Evolutionary conservation across 495 filamentous ascomycete genomes (phyloP), one percentile per base, ranked within the genome.

Genomic region (Talaromyces liani): DNA sequence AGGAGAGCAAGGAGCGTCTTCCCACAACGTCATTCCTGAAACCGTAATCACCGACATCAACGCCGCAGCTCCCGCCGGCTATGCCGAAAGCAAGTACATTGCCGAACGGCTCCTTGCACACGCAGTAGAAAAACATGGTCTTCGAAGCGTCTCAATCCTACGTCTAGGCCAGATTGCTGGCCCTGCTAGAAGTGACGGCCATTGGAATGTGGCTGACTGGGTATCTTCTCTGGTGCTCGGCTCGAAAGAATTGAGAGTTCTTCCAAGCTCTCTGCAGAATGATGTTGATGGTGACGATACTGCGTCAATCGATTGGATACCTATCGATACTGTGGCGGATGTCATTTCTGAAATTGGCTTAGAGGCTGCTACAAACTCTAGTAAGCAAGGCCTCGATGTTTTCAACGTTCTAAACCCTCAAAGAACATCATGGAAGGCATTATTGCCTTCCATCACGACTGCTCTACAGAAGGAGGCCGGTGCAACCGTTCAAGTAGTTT

Each of bases 161-260:
- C 79, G 86, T 0, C 78, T 86, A 1, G 85, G 86, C 0, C 85
- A 88, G 66, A 80, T 88, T 58, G 80, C 68, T 0, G 85, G 86
- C 0, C 80, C 86, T 2, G n/a, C 18, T 24, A 53, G 49, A 53
- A 65, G 61, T 5, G 18, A 20, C 3, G 75, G 77, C 0, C 41
- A 63, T 6, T 79, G 77, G 75, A 78, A 72, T 54, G 59, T 57
- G 24, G 64, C 70, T 2, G 77, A 79, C 33, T 78, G 74, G 75
- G n/a, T 76, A 0, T 71, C 74, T 0, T 65, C 68, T 1, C 31
- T 78, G 18, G 58, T 77, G 2, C 61, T 66, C 16, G 71, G 72
- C 5, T 73, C 72, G 0, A 63, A 63, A 6, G 36, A 47, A 4
- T 36, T 70, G 2, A 56, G 66, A 4, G 39, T 62, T 16, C 29